Evolutionary conservation across 257 asterid species (phyloP), one percentile per base, ranked within the genome.

Genomic region (Nicotiana benthamiana): DNA sequence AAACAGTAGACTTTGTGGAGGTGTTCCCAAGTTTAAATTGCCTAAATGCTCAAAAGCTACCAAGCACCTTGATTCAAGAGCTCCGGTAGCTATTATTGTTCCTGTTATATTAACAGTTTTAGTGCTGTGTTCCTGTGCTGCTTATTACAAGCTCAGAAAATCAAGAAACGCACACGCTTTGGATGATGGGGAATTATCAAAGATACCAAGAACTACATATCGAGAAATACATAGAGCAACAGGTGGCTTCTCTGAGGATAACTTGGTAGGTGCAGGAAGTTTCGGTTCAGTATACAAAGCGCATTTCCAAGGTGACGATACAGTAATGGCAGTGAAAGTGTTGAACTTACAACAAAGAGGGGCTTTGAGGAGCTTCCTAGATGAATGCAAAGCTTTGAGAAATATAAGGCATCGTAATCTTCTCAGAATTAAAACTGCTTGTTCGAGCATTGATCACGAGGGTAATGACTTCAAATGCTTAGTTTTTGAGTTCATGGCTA

Each of bases 271-370:
- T 22, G 51, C 86, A 3, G 92, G 90, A 5, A 86, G 88, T 54
- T 88, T 84, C 43, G 88, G 91, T 64, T 86, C 85, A 2, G 91
- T 88, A 0, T 86, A 82, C 54, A 83, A 66, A 82, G 89, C 87
- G 28, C 48, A 75, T 64, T 80, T 85, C 1, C 12, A 27, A 5
- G 82, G 54, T 7, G 80, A 52, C 30, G 43, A 68, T 10, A 3
- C 65, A 15, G 16, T 48, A 2, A 85, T 88, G 63, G 91, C 91
- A 5, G 77, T 88, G 36, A 86, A 88, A 64, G 84, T 86, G 4
- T n/a, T 88, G 20, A 85, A 86, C 80, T 28, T 74, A 12, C 85
- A 78, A 30, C 80, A 82, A 40, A 83, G 75, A 24, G 87, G 88
- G 62, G 78, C 84, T 11, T 66, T 54, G n/a, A 88, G 82, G 81